Evolutionary conservation across 805 yeast genomes (phyloP), one percentile per base, ranked within the genome.

Genomic region (Ogataea pilisensis): DNA sequence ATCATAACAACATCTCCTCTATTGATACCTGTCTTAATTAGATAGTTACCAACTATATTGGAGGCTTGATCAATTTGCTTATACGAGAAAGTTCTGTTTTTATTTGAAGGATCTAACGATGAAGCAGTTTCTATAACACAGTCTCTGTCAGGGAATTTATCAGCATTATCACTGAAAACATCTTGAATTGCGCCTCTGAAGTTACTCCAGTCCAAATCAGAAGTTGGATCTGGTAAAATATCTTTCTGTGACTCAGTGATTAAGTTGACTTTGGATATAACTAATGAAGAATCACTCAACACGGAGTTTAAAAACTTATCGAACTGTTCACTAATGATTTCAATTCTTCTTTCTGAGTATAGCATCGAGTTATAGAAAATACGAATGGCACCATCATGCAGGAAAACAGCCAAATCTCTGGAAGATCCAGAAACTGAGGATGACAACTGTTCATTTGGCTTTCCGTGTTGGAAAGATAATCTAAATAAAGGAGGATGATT

Each of bases 1-100:
- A 95, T 90, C 95, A 90, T 90, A 14, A 93, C 98, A 14, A 93
- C 88, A 61, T 93, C 98, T 42, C 98, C 99, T 56, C 85, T 73
- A 49, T 77, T 70, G 54, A 93, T 83, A 12, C 98, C 98, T 5
- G 82, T 78, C 20, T 75, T 66, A 43, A 86, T 81, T 54, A 93
- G 73, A 57, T 87, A 85, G 65, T 93, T 91, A 27, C 96, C 98
- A 14, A 93, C 90, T 22, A 89, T 75, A 57, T 95, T 93, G 12
- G 97, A 88, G 2, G 97, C 91, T 61, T 87, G 85, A 62, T 93
- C 81, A 55, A 93, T 91, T 61, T 91, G 96, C 54, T 70, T 71
- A 63, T 93, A 93, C 27, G 85, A 79, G 70, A 91, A 93, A 14
- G 76, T 66, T 48, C 97, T 77, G 36, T 88, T 76, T 50, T 69